Base-by-base conservation (phyloP, 202 grass and related monocot genomes). In the Brachypodium distachyon region DNA sequence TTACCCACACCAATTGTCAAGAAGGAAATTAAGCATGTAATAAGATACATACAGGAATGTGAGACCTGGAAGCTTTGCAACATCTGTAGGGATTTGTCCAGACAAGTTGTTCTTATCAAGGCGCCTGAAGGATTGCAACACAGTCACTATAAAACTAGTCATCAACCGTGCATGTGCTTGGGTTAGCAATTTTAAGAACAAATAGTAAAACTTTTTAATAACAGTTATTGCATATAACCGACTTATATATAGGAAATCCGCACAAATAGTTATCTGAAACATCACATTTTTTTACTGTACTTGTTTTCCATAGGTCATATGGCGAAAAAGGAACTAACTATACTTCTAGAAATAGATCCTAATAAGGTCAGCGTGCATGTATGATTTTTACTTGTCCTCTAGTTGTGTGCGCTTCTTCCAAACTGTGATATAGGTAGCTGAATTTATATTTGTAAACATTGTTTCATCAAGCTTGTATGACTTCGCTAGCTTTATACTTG, bases 11-110 rank as follows among this genome's bases (percentile, higher is more conserved):
- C 31, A 64, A 38, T 61, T 68, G 17, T 55, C 40, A 37, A 14
- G 61, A 70, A 70, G 54, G 14, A 83, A 33, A 53, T 59, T 10
- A 66, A 65, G 74, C 25, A 85, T 49, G 79, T 54, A 27, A 77
- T 52, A 61, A 59, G 79, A 52, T 72, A 90, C 96, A 73, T 93
- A 99, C 96, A 99, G 87, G 85, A 99, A 99, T 82, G 89, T 87
- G 81, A 99, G 92, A 76, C 89, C 89, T 78, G 80, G 74, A 86
- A 95, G 92, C 85, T 85, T 92, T 66, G 96, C 96, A 83, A 99
- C 89, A 80, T 85, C 75, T 73, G 72, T 58, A 52, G 96, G 96
- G 54, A 99, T 90, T 48, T 59, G 74, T 34, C 96, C 96, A 75
- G 87, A 89, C 73, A 99, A 79, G 81, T 92, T 95, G 59, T 99